Percentiles rank a stretch among this genome's conserved stretches.
These are phyloP conservation scores for Incumbomyces delicatus DNA, from an alignment of 2,329 filamentous ascomycete species.

Conservation along the genomic window DNA sequence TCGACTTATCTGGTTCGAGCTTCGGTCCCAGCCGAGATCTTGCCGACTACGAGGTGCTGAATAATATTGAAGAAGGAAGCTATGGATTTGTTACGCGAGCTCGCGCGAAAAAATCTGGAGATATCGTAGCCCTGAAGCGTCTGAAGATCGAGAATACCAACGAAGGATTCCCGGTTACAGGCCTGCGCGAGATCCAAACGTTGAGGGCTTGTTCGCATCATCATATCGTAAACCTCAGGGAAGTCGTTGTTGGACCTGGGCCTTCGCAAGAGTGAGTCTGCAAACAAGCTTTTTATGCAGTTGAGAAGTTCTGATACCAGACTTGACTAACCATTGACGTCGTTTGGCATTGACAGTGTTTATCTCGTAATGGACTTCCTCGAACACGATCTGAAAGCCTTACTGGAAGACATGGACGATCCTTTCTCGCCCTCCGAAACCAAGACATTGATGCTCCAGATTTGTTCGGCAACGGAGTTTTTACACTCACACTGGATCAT, in stretches of 20 bases:
- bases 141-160: conserved; percentile 69
- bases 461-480: conserved; percentile 70
- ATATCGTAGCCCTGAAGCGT: conserved; percentile 84
- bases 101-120: conserved; percentile 60
- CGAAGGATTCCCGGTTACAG: conserved; percentile 86
- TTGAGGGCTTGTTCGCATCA: conserved; percentile 68
- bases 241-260: conserved; percentile 69
- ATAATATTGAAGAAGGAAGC: conserved; percentile 94
- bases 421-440: conserved; percentile 87
- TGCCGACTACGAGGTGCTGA: conserved; percentile 81
- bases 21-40: conserved; percentile 70
- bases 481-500: conserved; percentile 86
- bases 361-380: conserved; percentile 95
- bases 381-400: conserved; percentile 89
- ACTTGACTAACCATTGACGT: conserved; percentile 27
- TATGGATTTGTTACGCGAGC: conserved; percentile 92
- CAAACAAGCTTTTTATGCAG: conserved; percentile 5
- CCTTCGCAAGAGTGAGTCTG: conserved; percentile 44
- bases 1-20: conserved; percentile 59
- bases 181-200: conserved; percentile 86
- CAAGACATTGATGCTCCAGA: conserved; percentile 79
- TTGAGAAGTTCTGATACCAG: conserved; percentile 31
- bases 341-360: conserved; percentile 47
- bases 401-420: conserved; percentile 89
- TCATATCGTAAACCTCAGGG: conserved; percentile 72